Base-by-base conservation (phyloP, 352 stramenopile species). In the Globisporangium spiculum region DNA sequence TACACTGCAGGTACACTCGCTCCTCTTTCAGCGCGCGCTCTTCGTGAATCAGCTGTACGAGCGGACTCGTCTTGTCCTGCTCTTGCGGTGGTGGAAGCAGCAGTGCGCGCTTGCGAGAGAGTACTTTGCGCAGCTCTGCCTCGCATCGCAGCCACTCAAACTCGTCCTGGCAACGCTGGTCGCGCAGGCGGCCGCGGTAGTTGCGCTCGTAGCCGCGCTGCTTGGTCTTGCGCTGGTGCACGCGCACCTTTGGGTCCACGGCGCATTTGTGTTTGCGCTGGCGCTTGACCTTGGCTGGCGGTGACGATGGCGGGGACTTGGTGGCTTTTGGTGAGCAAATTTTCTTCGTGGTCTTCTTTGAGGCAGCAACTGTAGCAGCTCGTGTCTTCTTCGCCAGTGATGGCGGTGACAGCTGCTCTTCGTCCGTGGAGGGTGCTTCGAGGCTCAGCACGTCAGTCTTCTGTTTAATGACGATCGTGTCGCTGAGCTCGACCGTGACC, bases 161-260 rank as follows among this genome's bases (percentile, higher is more conserved):
- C 26, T 64, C 65, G 18, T 57, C 30, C n/a, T 70, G 30, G 41
- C 26, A 59, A 14, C 65, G 56, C 57, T 70, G 46, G 41, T 44
- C 36, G 32, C 26, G 52, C 18, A 70, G 41, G 16, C 65, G 55
- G 2, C 32, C 41, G 22, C 65, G 65, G 48, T 70, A 70, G 14
- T 24, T 44, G 41, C 65, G 55, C 32, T 70, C 65, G 56, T 70
- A 70, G 30, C 65, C 65, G 8, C 65, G 65, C 48, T 70, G 65
- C 27, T 68, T 66, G 60, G 20, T 46, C 60, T 66, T 66, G 60
- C 60, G 60, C 46, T 59, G 46, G 44, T 44, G 8, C 27, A 66
- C 60, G n/a, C 58, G 58, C 58, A 9, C 20, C 9, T 20, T 38
- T 5, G 58, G 58, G 22, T 63, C 58, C 0, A 48, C 18, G 3